phyloP scores from a whole-genome alignment of 352 stramenopile genomes.

The Pythium phragmitis region DNA sequence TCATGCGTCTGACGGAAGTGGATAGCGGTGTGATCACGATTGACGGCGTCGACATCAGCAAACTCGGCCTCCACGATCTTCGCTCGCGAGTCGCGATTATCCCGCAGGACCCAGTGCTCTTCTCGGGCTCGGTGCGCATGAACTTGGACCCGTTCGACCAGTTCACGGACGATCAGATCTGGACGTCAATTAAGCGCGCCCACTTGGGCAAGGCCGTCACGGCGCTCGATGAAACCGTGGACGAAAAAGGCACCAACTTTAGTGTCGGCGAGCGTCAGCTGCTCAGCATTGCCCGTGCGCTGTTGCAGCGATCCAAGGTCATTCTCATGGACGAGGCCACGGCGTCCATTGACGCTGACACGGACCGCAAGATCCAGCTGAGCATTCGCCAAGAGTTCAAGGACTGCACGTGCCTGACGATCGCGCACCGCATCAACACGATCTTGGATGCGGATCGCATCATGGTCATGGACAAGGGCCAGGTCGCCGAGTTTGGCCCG shows the following conservation, averaged over 20 bases:
- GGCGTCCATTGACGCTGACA: conserved; percentile 87
- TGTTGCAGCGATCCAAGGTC: conserved; percentile 90
- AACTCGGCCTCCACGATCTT: conserved; percentile 29
- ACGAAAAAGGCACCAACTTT: conserved; percentile 92
- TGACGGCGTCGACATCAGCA: conserved; percentile 76
- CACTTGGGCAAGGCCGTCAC: conserved; percentile 32
- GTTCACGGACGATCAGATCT: conserved; percentile 57
- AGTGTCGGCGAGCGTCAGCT: conserved; percentile 93
- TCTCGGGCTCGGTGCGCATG: conserved; percentile 82
- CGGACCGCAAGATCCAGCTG: conserved; percentile 88
- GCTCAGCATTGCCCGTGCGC: conserved; percentile 91
- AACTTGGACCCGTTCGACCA: conserved; percentile 90
- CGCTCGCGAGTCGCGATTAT: conserved; percentile 44
- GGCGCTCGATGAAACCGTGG: conserved; percentile 77
- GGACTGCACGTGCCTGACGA: conserved; percentile 93
- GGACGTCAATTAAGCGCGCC: conserved; percentile 34
- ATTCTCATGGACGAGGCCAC: conserved; percentile 99
- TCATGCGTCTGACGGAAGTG: conserved; percentile 38
- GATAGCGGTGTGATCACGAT: conserved; percentile 67
- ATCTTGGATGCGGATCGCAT: conserved; percentile 97
- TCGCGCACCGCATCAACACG: conserved; percentile 97
- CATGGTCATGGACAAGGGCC: conserved; percentile 95
- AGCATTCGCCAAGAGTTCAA: conserved; percentile 43
- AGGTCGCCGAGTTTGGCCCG: conserved; percentile 88
- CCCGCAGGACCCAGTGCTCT: conserved; percentile 89